Evolutionary conservation across 2,329 filamentous ascomycete species (phyloP), one percentile per base, ranked within the genome.

Genomic region (Gyromitra esculenta): DNA sequence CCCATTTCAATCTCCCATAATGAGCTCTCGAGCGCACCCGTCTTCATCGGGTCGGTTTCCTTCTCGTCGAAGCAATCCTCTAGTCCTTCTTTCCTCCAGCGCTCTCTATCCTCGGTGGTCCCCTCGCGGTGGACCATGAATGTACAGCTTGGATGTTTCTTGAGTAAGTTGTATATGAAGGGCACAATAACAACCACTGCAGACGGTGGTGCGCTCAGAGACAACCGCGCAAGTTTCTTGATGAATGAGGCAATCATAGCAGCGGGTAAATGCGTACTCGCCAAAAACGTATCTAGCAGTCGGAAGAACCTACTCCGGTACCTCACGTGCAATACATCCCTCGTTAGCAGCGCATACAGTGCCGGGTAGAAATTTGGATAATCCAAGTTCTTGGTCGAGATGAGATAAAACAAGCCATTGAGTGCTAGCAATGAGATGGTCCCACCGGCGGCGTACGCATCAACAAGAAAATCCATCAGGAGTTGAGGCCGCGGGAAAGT

Each of bases 401-500:
- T 98, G 67, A 99, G 88, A 83, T 97, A 96, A 85, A 97, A 99
- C 59, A 99, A 90, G 66, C 96, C 96, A 0, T 93, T 96, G 0
- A 99, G 87, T 1, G 96, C 94, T 21, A 97, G 88, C 3, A 99
- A 87, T 3, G 96, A 95, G 62, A 91, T 93, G 13, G 93, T 91
- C 57, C 96, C 96, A 66, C 95, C 94, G 6, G 90, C 86, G 81
- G 97, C 88, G 85, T 97, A 98, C 39, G 91, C 96, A 84, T 96
- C 93, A n/a, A 94, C 97, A 71, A 99, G 85, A 83, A 98, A 99
- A 85, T 99, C 96, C 87, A 97, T 94, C 43, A 99, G 87, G 52
- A 97, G 87, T 82, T 98, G 95, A 0, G 94, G 91, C 77, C 93
- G 92, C 62, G 87, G 88, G 84, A 98, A 97, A 92, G 93, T 97